Evolutionary conservation across 1,139 yeast genomes (phyloP), one percentile per base, ranked within the genome.

Genomic region (Arxiozyma heterogenica): DNA sequence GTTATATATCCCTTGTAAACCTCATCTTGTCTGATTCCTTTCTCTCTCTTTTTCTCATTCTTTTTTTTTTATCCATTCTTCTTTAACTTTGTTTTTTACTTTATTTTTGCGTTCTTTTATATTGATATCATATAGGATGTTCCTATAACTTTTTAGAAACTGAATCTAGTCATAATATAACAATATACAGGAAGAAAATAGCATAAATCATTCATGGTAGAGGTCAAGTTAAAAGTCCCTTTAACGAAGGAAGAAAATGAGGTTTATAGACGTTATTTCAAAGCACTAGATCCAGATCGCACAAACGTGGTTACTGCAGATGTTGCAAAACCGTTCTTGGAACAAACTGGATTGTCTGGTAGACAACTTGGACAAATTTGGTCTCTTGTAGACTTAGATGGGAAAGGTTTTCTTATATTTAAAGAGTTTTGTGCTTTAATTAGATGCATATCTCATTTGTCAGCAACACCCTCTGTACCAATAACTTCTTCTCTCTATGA

Each of bases 371-470:
- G 96, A 7, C 93, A 88, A 67, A 84, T 93, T 58, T 93, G 98
- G 98, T 93, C 87, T 68, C 68, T 86, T 51, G 90, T 96, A 20
- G 98, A 93, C 71, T 78, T 80, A 18, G 84, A 82, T 57, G 88
- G 89, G 71, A 77, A 82, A 60, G 98, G 98, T 0, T 86, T 84
- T 66, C 75, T 93, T 60, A 84, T 86, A 61, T 91, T 86, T 66
- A 78, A 80, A 59, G 91, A 91, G 23, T 93, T 93, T 70, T 82
- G 89, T 59, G 77, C 82, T 54, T 96, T 97, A 41, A 78, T 93
- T 81, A 80, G 98, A 68, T 74, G 89, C 61, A 86, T 93, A 64
- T 96, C 95, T 22, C 88, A 88, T 67, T 84, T 89, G 48, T 98
- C 93, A 72, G 57, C 57, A 41, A 57, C 57, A 41, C 64, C 67